Evolutionary conservation across 2,329 filamentous ascomycete genomes (phyloP).

Genomic region (Scedosporium minutisporum): DNA sequence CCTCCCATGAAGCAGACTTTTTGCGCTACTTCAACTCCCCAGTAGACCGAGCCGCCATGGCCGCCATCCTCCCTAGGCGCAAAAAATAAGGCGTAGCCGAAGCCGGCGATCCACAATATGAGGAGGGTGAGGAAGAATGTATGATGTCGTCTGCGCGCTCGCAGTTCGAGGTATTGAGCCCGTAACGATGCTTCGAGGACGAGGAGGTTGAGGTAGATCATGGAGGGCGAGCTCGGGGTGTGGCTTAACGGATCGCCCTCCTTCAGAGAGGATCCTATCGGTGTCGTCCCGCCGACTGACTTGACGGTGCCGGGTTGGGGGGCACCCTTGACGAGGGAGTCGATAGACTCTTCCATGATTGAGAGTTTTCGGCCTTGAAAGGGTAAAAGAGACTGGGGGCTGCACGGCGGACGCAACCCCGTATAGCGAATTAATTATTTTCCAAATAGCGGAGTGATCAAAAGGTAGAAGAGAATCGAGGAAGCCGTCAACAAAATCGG

Average conservation of each 20-base stretch:
- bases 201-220: constrained; percentile 96
- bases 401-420: neutral
- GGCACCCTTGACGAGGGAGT: constrained; percentile 88
- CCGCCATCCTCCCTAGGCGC: constrained; percentile 95
- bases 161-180: constrained; percentile 83
- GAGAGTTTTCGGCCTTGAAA: neutral
- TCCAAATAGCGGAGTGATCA: too few relatives aligned
- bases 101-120: constrained; percentile 69
- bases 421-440: neutral
- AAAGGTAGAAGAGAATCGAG: too few relatives aligned
- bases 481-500: too few relatives aligned
- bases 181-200: constrained; percentile 92
- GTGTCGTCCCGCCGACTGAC: constrained; percentile 19
- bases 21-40: constrained; percentile 83
- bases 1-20: constrained; percentile 89
- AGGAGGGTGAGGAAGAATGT: constrained; percentile 83
- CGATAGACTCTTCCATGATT: constrained; percentile 39
- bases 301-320: constrained; percentile 50
- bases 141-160: constrained; percentile 80
- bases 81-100: constrained; percentile 84
- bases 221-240: constrained; percentile 81
- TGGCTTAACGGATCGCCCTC: constrained; percentile 64
- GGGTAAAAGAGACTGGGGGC: neutral
- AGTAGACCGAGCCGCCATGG: constrained; percentile 89
- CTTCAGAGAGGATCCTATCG: constrained; percentile 18